Conservation (phyloP, 495 filamentous ascomycete genomes). For the Aspergillus egyptiacus region DNA sequence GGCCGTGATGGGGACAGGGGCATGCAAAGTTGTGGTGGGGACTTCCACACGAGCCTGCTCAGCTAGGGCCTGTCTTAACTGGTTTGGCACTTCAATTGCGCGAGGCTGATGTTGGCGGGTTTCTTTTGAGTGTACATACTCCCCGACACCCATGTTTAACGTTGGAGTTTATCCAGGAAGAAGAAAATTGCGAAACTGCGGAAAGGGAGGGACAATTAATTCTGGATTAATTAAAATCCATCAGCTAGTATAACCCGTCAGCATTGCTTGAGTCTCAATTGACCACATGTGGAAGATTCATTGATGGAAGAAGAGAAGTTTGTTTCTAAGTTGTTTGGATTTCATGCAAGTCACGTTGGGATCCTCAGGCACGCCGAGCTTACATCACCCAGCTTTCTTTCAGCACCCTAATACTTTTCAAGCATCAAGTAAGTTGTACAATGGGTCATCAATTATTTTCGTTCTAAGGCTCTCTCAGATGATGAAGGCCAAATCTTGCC, state of each 20-base stretch:
- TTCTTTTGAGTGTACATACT: slow-evolving; percentile 41
- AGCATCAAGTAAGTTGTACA: background rate
- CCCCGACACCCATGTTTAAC: slow-evolving; percentile 41
- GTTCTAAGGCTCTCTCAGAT: no score
- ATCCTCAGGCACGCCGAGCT: slow-evolving; percentile 22
- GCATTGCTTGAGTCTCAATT: background rate
- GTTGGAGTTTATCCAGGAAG: background rate
- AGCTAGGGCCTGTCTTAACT: slow-evolving; percentile 31
- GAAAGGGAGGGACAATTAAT: no score
- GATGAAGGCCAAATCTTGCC: no score
- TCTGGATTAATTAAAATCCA: no score
- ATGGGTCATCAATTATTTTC: background rate
- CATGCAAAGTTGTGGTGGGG: slow-evolving; percentile 22
- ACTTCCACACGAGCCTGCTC: slow-evolving; percentile 36
- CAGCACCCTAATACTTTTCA: background rate
- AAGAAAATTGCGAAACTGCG: no score
- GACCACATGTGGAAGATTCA: background rate
- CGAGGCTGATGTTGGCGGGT: slow-evolving; percentile 29
- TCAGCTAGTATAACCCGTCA: no score
- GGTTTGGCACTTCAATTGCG: slow-evolving; percentile 22
- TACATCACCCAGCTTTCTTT: slow-evolving; percentile 9
- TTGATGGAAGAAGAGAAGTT: background rate
- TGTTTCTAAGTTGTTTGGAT: slow-evolving; percentile 5
- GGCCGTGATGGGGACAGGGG: slow-evolving; percentile 10
- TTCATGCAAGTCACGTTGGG: slow-evolving; percentile 13